Conservation (phyloP, 192 early-diverging fungal species). For the Gigaspora rosea region DNA sequence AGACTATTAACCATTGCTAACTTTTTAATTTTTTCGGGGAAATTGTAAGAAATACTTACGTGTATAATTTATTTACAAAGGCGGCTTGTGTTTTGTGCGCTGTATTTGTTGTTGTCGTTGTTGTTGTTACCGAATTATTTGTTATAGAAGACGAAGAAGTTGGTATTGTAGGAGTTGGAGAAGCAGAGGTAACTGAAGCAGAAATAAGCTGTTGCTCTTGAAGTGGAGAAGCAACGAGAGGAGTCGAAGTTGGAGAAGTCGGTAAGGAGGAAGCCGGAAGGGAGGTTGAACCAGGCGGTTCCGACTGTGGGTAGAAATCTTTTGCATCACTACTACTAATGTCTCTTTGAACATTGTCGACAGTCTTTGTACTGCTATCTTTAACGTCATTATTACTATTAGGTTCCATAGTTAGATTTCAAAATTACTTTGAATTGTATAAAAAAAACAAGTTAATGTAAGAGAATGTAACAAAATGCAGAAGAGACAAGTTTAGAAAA, state of each 20-base stretch:
- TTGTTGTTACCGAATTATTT: background rate
- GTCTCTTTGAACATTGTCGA: constrained; percentile 9
- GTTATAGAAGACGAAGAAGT: background rate
- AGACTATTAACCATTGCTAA: background rate
- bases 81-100: constrained; percentile 50
- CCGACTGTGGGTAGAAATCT: constrained; percentile 3
- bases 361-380: background rate
- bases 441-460: background rate
- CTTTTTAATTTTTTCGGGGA: background rate
- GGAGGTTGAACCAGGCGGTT: background rate
- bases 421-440: background rate
- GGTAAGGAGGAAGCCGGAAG: background rate
- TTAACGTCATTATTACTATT: background rate
- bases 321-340: background rate
- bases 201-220: background rate
- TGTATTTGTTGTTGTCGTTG: background rate
- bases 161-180: background rate
- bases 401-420: background rate
- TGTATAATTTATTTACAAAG: constrained; percentile 54
- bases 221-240: background rate
- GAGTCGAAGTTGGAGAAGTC: background rate
- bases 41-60: constrained; percentile 35
- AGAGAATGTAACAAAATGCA: background rate
- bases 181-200: background rate
- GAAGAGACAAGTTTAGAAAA: background rate